Percentiles rank a stretch among this genome's conserved stretches.
These are phyloP conservation scores for Phyllostachys edulis DNA, from an alignment of 176 grass and related monocot species.

Conservation along the genomic window DNA sequence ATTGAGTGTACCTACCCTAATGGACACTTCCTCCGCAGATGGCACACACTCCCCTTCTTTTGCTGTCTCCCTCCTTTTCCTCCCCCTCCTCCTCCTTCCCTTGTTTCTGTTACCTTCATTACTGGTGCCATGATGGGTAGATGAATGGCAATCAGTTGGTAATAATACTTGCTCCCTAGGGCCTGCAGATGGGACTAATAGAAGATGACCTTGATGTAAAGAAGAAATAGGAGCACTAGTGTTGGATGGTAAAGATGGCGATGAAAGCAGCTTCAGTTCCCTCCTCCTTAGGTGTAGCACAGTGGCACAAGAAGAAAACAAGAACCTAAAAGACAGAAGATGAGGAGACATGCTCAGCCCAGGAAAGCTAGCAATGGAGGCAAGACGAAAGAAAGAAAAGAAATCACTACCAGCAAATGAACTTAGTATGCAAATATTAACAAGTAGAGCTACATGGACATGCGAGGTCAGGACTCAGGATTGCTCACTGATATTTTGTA, in stretches of 20 bases:
- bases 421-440: slow-evolving; percentile 11
- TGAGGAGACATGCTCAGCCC: slow-evolving; percentile 41
- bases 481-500: slow-evolving; percentile 37
- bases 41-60: slow-evolving; percentile 40
- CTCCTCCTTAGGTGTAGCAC: slow-evolving; percentile 5
- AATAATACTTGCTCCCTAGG: slow-evolving; percentile 8
- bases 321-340: slow-evolving; percentile 27
- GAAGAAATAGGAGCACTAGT: background rate
- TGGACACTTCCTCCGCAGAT: slow-evolving; percentile 55
- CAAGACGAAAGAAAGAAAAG: background rate
- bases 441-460: slow-evolving; percentile 8
- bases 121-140: background rate
- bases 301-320: slow-evolving; percentile 14
- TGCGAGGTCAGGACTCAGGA: background rate
- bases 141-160: slow-evolving; percentile 9
- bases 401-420: slow-evolving; percentile 6
- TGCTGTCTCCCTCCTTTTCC: slow-evolving; percentile 17
- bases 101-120: slow-evolving; percentile 1
- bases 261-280: slow-evolving; percentile 32
- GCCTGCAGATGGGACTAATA: slow-evolving; percentile 23
- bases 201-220: slow-evolving; percentile 34
- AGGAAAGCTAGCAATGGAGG: slow-evolving; percentile 19
- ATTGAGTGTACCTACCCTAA: slow-evolving; percentile 43
- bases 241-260: background rate
- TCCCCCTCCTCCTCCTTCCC: slow-evolving; percentile 41